A percentile compares a stretch with the other conserved stretches of the same genome.
Evolutionary conservation across 208 protist species (phyloP).

Genomic region (Borovskyia barvae): DNA sequence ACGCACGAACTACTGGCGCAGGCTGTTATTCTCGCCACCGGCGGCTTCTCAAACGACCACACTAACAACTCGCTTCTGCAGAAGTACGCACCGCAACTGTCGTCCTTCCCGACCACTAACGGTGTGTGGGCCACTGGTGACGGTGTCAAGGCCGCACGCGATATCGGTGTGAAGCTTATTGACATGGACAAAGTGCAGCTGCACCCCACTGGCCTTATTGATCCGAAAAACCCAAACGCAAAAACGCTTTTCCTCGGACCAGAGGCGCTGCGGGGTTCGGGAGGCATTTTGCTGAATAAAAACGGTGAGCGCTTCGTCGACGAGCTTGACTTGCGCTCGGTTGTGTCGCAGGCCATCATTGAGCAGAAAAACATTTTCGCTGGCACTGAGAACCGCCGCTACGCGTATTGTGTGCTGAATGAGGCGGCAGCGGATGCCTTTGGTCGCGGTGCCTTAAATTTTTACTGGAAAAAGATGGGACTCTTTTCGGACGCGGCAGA

Average conservation of each 20-base stretch:
- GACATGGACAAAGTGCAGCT: constrained; percentile 95
- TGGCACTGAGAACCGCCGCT: constrained; percentile 35
- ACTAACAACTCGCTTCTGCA: constrained; percentile 59
- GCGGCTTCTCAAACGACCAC: constrained; percentile 85
- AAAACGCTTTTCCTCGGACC: constrained; percentile 92
- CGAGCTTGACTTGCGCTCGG: constrained; percentile 93
- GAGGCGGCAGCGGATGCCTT: constrained; percentile 66
- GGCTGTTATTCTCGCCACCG: constrained; percentile 89
- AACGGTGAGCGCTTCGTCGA: constrained; percentile 93
- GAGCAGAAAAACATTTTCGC: constrained; percentile 61
- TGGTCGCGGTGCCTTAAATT: constrained; percentile 56
- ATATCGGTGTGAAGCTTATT: constrained; percentile 65
- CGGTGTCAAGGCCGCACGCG: constrained; percentile 62
- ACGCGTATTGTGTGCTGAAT: constrained; percentile 82
- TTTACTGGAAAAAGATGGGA: constrained; percentile 79
- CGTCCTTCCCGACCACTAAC: constrained; percentile 88
- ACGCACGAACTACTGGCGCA: constrained; percentile 39
- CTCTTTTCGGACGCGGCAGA: constrained; percentile 50
- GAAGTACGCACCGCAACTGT: constrained; percentile 74
- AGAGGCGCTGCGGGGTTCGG: constrained; percentile 94
- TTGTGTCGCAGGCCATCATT: constrained; percentile 90
- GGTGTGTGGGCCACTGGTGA: constrained; percentile 83
- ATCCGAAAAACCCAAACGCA: constrained; percentile 86
- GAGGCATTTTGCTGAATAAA: constrained; percentile 93
- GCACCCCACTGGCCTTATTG: constrained; percentile 94